Evolutionary conservation across 2,329 filamentous ascomycete species (phyloP).

Genomic region (Alternaria burnsii): DNA sequence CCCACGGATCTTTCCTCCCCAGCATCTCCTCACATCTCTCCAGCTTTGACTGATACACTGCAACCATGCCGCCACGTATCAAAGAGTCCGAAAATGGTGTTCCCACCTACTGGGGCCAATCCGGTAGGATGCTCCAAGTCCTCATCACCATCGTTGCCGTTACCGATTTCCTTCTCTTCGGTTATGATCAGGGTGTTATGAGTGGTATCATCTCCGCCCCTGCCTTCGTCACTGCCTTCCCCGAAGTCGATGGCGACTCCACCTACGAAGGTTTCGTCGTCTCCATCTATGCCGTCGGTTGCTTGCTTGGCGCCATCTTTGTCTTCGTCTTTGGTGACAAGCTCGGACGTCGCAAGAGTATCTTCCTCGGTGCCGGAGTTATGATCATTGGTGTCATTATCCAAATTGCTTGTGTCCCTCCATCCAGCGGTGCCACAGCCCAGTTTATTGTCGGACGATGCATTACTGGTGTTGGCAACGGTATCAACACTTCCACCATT

Average conservation of each 20-base stretch:
- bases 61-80: conserved; percentile 36
- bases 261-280: conserved; percentile 57
- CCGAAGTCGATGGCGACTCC: conserved; percentile 48
- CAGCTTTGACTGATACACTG: conserved; percentile 27
- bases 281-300: conserved; percentile 62
- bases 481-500: conserved; percentile 64
- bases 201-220: conserved; percentile 52
- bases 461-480: conserved; percentile 63
- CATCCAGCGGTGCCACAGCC: conserved; percentile 46
- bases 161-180: conserved; percentile 59
- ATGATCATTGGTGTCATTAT: conserved; percentile 55
- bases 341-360: conserved; percentile 54
- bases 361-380: conserved; percentile 52
- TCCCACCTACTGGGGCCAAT: conserved; percentile 43
- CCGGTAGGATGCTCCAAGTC: conserved; percentile 41
- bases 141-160: conserved; percentile 55
- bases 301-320: conserved; percentile 53
- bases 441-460: conserved; percentile 62
- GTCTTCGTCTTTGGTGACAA: conserved; percentile 51
- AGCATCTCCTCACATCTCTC: conserved; percentile 33
- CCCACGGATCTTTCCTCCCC: conserved; percentile 28
- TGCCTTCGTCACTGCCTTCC: conserved; percentile 48
- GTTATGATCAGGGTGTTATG: conserved; percentile 58
- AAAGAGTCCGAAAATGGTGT: conserved; percentile 35
- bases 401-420: conserved; percentile 44